Evolutionary conservation across 169 alveolate genomes (phyloP).

Genomic region (Eimeria acervulina): DNA sequence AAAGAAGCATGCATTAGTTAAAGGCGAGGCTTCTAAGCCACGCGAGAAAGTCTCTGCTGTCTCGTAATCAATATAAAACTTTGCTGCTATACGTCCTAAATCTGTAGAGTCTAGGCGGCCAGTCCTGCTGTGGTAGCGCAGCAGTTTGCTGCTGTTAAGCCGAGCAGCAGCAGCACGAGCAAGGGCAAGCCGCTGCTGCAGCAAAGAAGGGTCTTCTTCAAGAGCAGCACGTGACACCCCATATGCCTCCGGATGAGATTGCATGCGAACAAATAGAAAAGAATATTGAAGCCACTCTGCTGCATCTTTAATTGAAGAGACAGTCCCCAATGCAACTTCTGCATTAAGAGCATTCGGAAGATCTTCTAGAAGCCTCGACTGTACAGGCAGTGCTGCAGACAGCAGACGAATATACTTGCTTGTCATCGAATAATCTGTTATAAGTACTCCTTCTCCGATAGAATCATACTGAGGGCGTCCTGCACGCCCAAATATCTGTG

Average conservation of each 20-base stretch:
- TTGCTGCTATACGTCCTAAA: slow-evolving; percentile 93
- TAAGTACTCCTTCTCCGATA: slow-evolving; percentile 94
- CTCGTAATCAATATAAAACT: slow-evolving; percentile 93
- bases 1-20: background rate
- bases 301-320: slow-evolving; percentile 96
- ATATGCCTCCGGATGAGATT: background rate
- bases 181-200: background rate
- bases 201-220: background rate
- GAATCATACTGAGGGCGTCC: slow-evolving; percentile 99
- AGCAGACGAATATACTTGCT: background rate
- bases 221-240: too few species aligned
- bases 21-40: slow-evolving; percentile 12
- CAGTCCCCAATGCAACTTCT: slow-evolving; percentile 95
- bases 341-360: slow-evolving; percentile 98
- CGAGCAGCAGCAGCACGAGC: slow-evolving; percentile 43
- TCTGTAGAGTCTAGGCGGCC: slow-evolving; percentile 91
- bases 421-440: slow-evolving; percentile 19
- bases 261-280: slow-evolving; percentile 97
- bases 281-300: slow-evolving; percentile 98
- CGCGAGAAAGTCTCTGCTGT: slow-evolving; percentile 84
- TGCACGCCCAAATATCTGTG: slow-evolving; percentile 99
- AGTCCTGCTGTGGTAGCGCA: slow-evolving; percentile 84
- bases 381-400: slow-evolving; percentile 93
- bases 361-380: slow-evolving; percentile 95
- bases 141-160: slow-evolving; percentile 78